Evolutionary conservation across 352 stramenopile species (phyloP).

Genomic region (Phytophthora nicotianae): DNA sequence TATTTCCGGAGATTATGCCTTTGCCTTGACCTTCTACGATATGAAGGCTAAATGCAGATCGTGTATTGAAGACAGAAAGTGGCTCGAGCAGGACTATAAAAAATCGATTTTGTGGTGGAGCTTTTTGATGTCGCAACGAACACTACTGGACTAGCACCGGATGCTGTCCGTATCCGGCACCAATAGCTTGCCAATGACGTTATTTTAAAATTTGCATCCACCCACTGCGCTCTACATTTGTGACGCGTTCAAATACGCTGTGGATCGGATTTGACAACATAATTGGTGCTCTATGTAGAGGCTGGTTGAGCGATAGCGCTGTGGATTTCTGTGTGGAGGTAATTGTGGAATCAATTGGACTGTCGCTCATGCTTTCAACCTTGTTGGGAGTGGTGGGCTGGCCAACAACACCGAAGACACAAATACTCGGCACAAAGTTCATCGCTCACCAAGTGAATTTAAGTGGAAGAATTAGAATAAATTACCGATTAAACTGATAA

Average conservation of each 20-base stretch:
- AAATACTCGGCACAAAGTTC: not conserved
- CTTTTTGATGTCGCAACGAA: not conserved
- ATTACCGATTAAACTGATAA: too few relatives aligned
- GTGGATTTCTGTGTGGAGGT: not conserved
- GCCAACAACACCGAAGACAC: not conserved
- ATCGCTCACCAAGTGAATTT: not conserved
- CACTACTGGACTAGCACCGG: not conserved
- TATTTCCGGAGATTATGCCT: too few relatives aligned
- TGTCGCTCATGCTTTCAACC: not conserved
- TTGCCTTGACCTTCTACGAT: too few relatives aligned
- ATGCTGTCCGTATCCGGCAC: not conserved
- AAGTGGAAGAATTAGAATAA: too few relatives aligned
- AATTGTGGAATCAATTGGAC: not conserved
- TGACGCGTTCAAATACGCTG: not conserved
- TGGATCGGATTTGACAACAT: not conserved
- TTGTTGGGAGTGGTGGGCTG: not conserved
- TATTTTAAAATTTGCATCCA: not conserved
- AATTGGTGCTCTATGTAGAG: not conserved
- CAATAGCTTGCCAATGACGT: not conserved
- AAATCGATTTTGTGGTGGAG: not conserved
- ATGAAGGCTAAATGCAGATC: not conserved
- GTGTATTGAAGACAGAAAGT: not conserved
- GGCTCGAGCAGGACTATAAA: not conserved
- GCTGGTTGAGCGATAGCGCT: not conserved
- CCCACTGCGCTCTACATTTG: not conserved